Percentiles rank a stretch among this genome's conserved stretches.
Evolutionary conservation across 768 basidiomycete species (phyloP).

Genomic region (Hygrocybe punicea): DNA sequence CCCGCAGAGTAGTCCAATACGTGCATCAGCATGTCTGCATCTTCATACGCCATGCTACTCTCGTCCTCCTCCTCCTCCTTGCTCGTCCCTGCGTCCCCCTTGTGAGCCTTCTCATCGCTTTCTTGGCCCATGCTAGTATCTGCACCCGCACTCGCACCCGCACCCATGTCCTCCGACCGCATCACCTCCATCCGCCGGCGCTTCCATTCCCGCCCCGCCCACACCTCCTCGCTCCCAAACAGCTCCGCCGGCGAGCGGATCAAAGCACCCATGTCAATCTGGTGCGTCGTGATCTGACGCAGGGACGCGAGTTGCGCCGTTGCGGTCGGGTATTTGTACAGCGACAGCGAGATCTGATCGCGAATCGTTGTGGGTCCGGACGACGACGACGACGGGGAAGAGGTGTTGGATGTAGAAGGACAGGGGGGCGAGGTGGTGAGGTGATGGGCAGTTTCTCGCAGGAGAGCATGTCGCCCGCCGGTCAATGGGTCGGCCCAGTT

Average conservation of each 20-base stretch:
- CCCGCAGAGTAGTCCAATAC: conserved; percentile 59
- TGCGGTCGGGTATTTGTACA: conserved; percentile 43
- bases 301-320: conserved; percentile 40
- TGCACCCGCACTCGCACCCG: background rate
- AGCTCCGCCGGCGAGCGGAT: conserved; percentile 48
- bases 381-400: conserved; percentile 18
- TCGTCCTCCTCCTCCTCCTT: background rate
- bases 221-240: conserved; percentile 49
- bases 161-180: conserved; percentile 6
- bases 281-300: conserved; percentile 42
- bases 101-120: conserved; percentile 13
- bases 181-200: conserved; percentile 17
- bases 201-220: conserved; percentile 45
- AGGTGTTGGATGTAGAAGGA: background rate
- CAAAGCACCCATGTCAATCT: conserved; percentile 53
- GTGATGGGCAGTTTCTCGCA: conserved; percentile 40
- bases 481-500: conserved; percentile 48
- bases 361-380: background rate
- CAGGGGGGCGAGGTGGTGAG: conserved; percentile 14
- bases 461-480: conserved; percentile 44
- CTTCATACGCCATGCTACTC: conserved; percentile 25
- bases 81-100: conserved; percentile 19
- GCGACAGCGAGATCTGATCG: conserved; percentile 39
- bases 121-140: too few relatives aligned
- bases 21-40: conserved; percentile 48